Evolutionary conservation across 768 basidiomycete species (phyloP).

Genomic region (Dacryopinax spathularia): DNA sequence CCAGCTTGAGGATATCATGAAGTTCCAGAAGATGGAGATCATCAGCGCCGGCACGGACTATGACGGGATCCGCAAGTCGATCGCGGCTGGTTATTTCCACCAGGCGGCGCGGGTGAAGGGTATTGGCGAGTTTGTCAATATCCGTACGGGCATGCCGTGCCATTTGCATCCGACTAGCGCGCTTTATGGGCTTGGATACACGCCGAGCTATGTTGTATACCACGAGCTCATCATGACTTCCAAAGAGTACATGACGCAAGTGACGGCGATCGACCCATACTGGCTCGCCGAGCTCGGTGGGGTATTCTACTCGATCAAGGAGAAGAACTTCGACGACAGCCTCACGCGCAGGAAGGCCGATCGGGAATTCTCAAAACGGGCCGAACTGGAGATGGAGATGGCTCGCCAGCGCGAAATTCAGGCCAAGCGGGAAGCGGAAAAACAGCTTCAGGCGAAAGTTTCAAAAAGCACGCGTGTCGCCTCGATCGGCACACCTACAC

Average conservation of each 20-base stretch:
- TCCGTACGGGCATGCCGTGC: slow-evolving; percentile 82
- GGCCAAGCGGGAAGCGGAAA: slow-evolving; percentile 49
- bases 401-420: slow-evolving; percentile 35
- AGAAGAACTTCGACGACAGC: slow-evolving; percentile 87
- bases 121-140: slow-evolving; percentile 97
- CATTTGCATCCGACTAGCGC: slow-evolving; percentile 96
- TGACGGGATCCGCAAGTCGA: slow-evolving; percentile 84
- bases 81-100: slow-evolving; percentile 96
- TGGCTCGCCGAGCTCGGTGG: slow-evolving; percentile 95
- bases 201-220: slow-evolving; percentile 91
- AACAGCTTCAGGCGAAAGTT: slow-evolving; percentile 40
- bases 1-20: slow-evolving; percentile 98
- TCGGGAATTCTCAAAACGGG: slow-evolving; percentile 79
- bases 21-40: slow-evolving; percentile 91
- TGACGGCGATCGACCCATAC: slow-evolving; percentile 93
- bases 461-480: slow-evolving; percentile 50
- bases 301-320: slow-evolving; percentile 94
- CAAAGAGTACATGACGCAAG: slow-evolving; percentile 97
- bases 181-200: slow-evolving; percentile 89
- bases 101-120: slow-evolving; percentile 97
- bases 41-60: slow-evolving; percentile 90
- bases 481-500: slow-evolving; percentile 63
- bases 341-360: slow-evolving; percentile 55
- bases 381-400: slow-evolving; percentile 86
- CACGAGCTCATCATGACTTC: slow-evolving; percentile 92